Percentiles rank a stretch among this genome's conserved stretches.
Conservation (phyloP, 768 basidiomycete species). For the Paxillus rubicundulus region DNA sequence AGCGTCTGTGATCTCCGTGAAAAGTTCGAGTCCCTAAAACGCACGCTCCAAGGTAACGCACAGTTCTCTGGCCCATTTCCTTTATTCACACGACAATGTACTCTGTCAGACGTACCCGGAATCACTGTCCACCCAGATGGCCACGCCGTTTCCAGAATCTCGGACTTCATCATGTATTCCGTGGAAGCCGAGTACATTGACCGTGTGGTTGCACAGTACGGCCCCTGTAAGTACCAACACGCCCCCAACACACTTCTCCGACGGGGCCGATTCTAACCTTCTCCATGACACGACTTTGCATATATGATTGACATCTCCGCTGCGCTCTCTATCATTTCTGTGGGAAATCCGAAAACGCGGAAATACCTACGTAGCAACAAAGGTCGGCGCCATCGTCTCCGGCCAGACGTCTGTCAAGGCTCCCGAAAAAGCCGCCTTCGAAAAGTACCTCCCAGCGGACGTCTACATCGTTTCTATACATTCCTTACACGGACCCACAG, state of each 20-base stretch:
- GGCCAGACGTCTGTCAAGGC: conserved; percentile 98
- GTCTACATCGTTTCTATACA: conserved; percentile 90
- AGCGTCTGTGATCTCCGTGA: conserved; percentile 84
- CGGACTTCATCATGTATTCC: conserved; percentile 93
- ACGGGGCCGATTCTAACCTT: background rate
- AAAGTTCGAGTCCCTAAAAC: conserved; percentile 61
- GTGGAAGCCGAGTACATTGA: conserved; percentile 91
- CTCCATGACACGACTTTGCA: background rate
- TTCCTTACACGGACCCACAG: conserved; percentile 90
- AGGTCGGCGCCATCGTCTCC: conserved; percentile 85
- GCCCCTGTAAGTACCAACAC: conserved; percentile 66
- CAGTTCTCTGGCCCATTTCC: background rate
- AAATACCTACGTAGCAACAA: conserved; percentile 62
- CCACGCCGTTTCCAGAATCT: conserved; percentile 81
- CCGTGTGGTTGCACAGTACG: conserved; percentile 80
- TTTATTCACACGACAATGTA: conserved; percentile 14
- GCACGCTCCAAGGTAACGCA: conserved; percentile 55
- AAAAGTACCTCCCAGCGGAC: conserved; percentile 80
- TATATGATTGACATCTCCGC: background rate
- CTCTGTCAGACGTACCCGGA: conserved; percentile 47
- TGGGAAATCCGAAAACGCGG: background rate
- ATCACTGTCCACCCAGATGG: conserved; percentile 75
- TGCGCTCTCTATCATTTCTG: background rate
- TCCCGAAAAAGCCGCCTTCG: conserved; percentile 88
- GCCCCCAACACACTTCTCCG: background rate